Conservation (phyloP, 768 basidiomycete genomes). For the Calocybe gangraenosa region DNA sequence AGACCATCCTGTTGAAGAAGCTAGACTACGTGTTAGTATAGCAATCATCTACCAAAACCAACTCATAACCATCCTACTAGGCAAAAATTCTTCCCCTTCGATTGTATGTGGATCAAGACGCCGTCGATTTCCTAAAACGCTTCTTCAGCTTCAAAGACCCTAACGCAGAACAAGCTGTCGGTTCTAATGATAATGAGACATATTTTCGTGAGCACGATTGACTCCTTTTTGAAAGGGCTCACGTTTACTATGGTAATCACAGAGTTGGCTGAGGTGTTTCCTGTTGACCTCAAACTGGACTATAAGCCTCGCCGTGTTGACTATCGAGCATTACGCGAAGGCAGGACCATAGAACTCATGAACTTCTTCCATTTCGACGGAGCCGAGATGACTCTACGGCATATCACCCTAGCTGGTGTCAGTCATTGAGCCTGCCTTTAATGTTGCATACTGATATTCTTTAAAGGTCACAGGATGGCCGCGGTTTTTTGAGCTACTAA, state of each 20-base stretch:
- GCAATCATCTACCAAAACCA: background rate
- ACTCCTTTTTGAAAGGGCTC: background rate
- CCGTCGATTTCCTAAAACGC: slow-evolving; percentile 94
- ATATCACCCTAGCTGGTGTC: slow-evolving; percentile 89
- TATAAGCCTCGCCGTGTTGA: slow-evolving; percentile 98
- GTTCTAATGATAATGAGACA: slow-evolving; percentile 44
- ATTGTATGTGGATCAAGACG: slow-evolving; percentile 96
- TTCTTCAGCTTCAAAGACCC: slow-evolving; percentile 88
- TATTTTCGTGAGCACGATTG: slow-evolving; percentile 63
- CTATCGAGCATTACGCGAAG: slow-evolving; percentile 85
- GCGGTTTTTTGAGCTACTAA: slow-evolving; percentile 83
- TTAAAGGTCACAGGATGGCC: slow-evolving; percentile 91
- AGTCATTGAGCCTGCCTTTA: slow-evolving; percentile 25
- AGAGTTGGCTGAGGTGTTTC: slow-evolving; percentile 95
- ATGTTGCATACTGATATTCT: slow-evolving; percentile 2
- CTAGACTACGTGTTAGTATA: slow-evolving; percentile 64
- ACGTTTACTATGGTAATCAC: slow-evolving; percentile 3
- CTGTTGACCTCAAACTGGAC: slow-evolving; percentile 92
- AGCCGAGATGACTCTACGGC: slow-evolving; percentile 95
- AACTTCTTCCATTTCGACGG: slow-evolving; percentile 99
- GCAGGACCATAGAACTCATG: slow-evolving; percentile 95
- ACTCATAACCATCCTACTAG: slow-evolving; percentile 32
- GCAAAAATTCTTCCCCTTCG: slow-evolving; percentile 88
- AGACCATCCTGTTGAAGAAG: slow-evolving; percentile 67
- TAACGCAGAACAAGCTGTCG: slow-evolving; percentile 31